A percentile compares a stretch with the other conserved stretches of the same genome.
Conservation (phyloP, 2,329 filamentous ascomycete genomes). For the Dendrostoma leiphaemia region DNA sequence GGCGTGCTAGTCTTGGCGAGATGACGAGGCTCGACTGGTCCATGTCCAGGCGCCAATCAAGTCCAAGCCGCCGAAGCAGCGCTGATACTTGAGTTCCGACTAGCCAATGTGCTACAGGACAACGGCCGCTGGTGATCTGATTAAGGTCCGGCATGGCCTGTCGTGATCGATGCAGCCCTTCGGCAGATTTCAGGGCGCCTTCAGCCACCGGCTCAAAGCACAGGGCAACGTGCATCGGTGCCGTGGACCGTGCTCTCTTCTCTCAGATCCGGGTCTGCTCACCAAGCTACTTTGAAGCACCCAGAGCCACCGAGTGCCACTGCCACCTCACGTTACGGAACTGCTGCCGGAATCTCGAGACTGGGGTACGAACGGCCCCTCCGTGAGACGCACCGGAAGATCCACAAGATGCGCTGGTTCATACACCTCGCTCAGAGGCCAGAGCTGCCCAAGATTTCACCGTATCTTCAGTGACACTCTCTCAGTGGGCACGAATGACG, state of each 20-base stretch:
- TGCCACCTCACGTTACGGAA: constrained; percentile 11
- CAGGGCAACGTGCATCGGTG: neutral
- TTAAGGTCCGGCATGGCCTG: constrained; percentile 3
- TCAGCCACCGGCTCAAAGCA: neutral
- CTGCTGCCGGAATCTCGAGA: neutral
- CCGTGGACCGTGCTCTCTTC: neutral
- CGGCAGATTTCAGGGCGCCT: neutral
- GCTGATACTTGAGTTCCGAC: constrained; percentile 11
- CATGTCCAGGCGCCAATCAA: constrained; percentile 7
- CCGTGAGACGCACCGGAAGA: constrained; percentile 1
- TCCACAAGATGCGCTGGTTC: constrained; percentile 6
- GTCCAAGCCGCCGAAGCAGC: neutral
- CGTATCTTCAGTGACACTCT: neutral
- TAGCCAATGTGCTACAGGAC: neutral
- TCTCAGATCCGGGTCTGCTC: neutral
- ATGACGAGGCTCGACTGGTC: neutral
- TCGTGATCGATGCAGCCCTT: constrained; percentile 4
- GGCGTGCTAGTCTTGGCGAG: neutral
- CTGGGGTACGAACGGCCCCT: constrained; percentile 4
- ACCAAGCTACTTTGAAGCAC: neutral
- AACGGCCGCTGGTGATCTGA: neutral
- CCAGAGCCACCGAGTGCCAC: constrained; percentile 5
- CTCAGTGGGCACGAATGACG: neutral
- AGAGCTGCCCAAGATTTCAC: neutral
- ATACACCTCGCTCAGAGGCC: neutral